Percentiles rank a stretch among this genome's conserved stretches.
Conservation (phyloP, 352 stramenopile genomes). For the Pythium angustatum region DNA sequence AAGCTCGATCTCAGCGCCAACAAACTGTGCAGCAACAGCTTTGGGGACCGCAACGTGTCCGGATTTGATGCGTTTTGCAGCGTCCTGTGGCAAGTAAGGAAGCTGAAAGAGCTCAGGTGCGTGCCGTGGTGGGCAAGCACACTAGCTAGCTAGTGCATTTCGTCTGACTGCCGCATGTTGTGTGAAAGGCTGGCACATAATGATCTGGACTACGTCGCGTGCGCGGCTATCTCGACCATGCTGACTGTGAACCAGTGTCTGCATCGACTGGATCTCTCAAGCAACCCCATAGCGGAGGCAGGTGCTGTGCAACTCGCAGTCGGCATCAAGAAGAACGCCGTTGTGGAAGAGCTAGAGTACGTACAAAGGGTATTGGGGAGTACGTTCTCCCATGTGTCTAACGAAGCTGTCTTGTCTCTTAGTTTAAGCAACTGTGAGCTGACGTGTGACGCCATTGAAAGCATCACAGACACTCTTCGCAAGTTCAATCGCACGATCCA, state of each 20-base stretch:
- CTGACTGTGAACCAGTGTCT: constrained; percentile 57
- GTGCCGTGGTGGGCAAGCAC: too few species aligned
- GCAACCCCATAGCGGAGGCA: constrained; percentile 53
- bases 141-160: too few species aligned
- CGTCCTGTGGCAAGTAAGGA: constrained; percentile 43
- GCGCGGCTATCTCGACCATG: constrained; percentile 45
- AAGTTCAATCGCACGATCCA: constrained; percentile 58
- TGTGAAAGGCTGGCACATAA: constrained; percentile 46
- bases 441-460: constrained; percentile 43
- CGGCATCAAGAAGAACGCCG: constrained; percentile 56
- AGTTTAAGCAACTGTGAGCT: constrained; percentile 39
- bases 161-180: not conserved
- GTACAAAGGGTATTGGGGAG: not conserved
- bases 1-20: constrained; percentile 56
- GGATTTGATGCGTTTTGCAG: constrained; percentile 65
- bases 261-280: constrained; percentile 37
- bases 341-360: constrained; percentile 48
- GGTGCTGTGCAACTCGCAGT: constrained; percentile 42
- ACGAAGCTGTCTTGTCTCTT: not conserved
- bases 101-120: constrained; percentile 43
- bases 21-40: constrained; percentile 51
- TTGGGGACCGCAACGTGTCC: constrained; percentile 45
- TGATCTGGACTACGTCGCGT: constrained; percentile 56
- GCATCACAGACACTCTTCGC: constrained; percentile 33
- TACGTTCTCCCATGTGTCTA: too few species aligned